Conservation (phyloP, 2,329 filamentous ascomycete genomes). For the Fusarium sp. region DNA sequence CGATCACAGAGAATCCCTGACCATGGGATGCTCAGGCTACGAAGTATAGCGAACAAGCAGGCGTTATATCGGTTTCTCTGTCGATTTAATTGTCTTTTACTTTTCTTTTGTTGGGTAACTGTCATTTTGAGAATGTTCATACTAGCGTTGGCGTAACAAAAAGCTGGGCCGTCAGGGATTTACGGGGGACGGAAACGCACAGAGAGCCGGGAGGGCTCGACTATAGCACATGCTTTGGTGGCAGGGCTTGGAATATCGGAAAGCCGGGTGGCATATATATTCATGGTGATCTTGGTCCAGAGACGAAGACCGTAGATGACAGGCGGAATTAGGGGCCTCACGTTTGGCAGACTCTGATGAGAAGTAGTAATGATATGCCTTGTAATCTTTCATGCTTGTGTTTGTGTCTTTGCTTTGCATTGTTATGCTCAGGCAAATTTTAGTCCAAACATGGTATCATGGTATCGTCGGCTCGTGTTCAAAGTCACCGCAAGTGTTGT, state of each 20-base stretch:
- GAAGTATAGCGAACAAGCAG: constrained; percentile 35
- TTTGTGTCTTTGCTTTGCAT: constrained; percentile 3
- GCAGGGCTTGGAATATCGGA: constrained; percentile 8
- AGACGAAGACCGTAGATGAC: constrained; percentile 5
- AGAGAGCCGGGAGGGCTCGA: constrained; percentile 9
- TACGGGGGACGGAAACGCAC: constrained; percentile 21
- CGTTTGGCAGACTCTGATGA: constrained; percentile 34
- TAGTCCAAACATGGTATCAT: neutral
- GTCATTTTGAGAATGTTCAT: constrained; percentile 47
- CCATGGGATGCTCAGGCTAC: constrained; percentile 24
- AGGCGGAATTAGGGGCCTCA: constrained; percentile 13
- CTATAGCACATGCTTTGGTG: constrained; percentile 31
- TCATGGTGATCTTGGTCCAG: constrained; percentile 2
- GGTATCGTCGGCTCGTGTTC: too few relatives aligned
- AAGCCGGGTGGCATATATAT: constrained; percentile 36
- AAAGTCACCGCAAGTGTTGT: too few relatives aligned
- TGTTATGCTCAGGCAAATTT: neutral
- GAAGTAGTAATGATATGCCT: constrained; percentile 44
- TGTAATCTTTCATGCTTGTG: constrained; percentile 20
- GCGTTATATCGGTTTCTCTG: constrained; percentile 37
- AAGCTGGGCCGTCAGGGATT: constrained; percentile 39
- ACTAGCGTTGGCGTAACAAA: constrained; percentile 52
- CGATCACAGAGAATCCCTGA: constrained; percentile 23
- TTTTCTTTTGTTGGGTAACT: constrained; percentile 37
- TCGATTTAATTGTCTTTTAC: constrained; percentile 8